phyloP scores from a whole-genome alignment of 2,329 filamentous ascomycete species.

The Exophiala sp. region DNA sequence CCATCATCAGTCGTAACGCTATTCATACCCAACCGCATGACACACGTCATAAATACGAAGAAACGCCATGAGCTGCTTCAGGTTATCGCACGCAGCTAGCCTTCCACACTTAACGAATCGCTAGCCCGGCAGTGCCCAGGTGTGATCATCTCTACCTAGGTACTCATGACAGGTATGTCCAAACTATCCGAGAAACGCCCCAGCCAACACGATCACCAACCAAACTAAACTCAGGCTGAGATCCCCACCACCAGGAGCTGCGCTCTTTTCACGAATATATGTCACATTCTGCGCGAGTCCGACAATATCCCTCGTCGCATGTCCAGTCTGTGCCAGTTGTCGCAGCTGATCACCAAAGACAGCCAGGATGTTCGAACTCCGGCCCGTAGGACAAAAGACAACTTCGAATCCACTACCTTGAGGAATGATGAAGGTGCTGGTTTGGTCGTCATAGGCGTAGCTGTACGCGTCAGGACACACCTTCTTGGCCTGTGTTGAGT shows the following conservation, averaged over 20 bases:
- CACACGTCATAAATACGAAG: too few species aligned
- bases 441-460: slow-evolving; percentile 58
- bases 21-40: too few species aligned
- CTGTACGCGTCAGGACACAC: slow-evolving; percentile 82
- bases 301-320: slow-evolving; percentile 24
- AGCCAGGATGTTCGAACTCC: slow-evolving; percentile 32
- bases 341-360: slow-evolving; percentile 26
- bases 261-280: slow-evolving; percentile 18
- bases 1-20: too few species aligned
- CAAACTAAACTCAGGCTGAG: slow-evolving; percentile 9
- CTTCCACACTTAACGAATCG: too few species aligned
- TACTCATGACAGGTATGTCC: not conserved
- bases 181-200: slow-evolving; percentile 11
- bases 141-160: not conserved
- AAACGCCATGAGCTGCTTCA: too few species aligned
- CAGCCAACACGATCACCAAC: slow-evolving; percentile 16
- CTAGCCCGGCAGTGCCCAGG: too few species aligned
- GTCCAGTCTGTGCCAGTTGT: slow-evolving; percentile 26
- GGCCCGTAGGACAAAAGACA: slow-evolving; percentile 61
- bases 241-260: not conserved
- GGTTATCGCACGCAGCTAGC: too few species aligned
- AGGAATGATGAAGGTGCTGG: slow-evolving; percentile 53
- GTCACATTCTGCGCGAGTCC: slow-evolving; percentile 21
- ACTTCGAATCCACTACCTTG: slow-evolving; percentile 70
- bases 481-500: slow-evolving; percentile 63